Conservation (phyloP, 2,329 filamentous ascomycete genomes). For the Domatiomyces globalis region DNA sequence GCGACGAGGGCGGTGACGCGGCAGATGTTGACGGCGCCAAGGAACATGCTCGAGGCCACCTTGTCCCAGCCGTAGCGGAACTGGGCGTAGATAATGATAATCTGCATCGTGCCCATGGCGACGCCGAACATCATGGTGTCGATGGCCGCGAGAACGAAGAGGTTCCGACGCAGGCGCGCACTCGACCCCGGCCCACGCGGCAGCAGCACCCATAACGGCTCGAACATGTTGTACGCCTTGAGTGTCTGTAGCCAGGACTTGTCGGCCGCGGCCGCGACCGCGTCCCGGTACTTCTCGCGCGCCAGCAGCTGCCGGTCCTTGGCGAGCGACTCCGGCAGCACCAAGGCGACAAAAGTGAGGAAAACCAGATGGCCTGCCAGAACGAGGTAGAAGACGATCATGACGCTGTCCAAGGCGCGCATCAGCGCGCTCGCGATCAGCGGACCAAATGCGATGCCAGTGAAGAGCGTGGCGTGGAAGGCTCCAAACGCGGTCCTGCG, state of each 20-base stretch:
- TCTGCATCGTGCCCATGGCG: constrained; percentile 64
- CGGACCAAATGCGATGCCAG: constrained; percentile 77
- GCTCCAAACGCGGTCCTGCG: constrained; percentile 77
- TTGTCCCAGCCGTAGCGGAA: constrained; percentile 71
- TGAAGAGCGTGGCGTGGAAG: constrained; percentile 77
- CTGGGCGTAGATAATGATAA: constrained; percentile 71
- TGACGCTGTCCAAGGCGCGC: constrained; percentile 55
- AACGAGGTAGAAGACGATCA: constrained; percentile 75
- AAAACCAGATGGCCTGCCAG: constrained; percentile 60
- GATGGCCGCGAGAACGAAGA: constrained; percentile 64
- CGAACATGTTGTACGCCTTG: constrained; percentile 52
- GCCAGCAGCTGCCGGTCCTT: constrained; percentile 56
- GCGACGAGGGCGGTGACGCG: constrained; percentile 64
- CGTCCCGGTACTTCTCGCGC: constrained; percentile 48
- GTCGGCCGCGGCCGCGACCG: constrained; percentile 23
- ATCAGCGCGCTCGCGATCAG: constrained; percentile 68
- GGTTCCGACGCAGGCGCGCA: constrained; percentile 55
- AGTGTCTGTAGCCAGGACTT: constrained; percentile 27
- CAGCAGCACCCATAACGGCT: constrained; percentile 62
- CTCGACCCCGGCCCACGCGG: constrained; percentile 53
- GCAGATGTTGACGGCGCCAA: constrained; percentile 62
- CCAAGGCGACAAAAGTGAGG: constrained; percentile 53
- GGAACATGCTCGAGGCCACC: constrained; percentile 63
- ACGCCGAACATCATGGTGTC: constrained; percentile 73
- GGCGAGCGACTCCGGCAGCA: constrained; percentile 75